Percentiles rank a stretch among this genome's conserved stretches.
Evolutionary conservation across 1,284 basidiomycete genomes (phyloP).

Genomic region (Entoloma clypeatum): DNA sequence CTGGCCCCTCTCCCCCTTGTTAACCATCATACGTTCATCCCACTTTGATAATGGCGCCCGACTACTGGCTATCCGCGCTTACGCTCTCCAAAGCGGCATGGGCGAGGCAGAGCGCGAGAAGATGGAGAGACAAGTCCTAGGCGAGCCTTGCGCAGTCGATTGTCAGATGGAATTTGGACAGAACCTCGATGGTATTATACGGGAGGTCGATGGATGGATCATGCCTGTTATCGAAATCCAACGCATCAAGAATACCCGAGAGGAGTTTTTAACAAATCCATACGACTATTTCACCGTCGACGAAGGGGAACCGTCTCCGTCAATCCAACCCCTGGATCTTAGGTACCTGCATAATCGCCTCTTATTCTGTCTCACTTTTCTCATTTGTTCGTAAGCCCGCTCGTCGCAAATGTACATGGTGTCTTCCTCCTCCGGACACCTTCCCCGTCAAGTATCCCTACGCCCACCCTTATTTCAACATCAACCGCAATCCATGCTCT

Average conservation of each 20-base stretch:
- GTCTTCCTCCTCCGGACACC: constrained; percentile 53
- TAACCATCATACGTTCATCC: constrained; percentile 47
- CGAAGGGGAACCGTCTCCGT: constrained; percentile 29
- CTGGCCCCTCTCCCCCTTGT: constrained; percentile 66
- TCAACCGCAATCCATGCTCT: constrained; percentile 59
- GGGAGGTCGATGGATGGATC: constrained; percentile 70
- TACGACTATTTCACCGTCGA: constrained; percentile 47
- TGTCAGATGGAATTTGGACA: constrained; percentile 47
- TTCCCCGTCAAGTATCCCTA: constrained; percentile 14
- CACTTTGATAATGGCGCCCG: constrained; percentile 57
- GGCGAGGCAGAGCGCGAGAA: constrained; percentile 68
- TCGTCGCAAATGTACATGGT: constrained; percentile 59
- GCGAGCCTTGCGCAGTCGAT: constrained; percentile 50
- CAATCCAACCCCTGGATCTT: constrained; percentile 43
- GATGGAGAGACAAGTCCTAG: constrained; percentile 60
- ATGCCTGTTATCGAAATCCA: constrained; percentile 65
- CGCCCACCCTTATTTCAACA: constrained; percentile 60
- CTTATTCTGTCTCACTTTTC: constrained; percentile 20
- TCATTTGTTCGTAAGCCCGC: constrained; percentile 38
- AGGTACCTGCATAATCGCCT: constrained; percentile 41
- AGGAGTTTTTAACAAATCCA: constrained; percentile 38
- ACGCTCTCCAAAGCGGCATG: constrained; percentile 73
- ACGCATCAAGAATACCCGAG: constrained; percentile 54
- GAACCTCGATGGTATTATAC: constrained; percentile 16
- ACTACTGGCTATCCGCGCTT: constrained; percentile 73